Evolutionary conservation across 2,329 filamentous ascomycete genomes (phyloP).

Genomic region (Bipolaris oryzae): DNA sequence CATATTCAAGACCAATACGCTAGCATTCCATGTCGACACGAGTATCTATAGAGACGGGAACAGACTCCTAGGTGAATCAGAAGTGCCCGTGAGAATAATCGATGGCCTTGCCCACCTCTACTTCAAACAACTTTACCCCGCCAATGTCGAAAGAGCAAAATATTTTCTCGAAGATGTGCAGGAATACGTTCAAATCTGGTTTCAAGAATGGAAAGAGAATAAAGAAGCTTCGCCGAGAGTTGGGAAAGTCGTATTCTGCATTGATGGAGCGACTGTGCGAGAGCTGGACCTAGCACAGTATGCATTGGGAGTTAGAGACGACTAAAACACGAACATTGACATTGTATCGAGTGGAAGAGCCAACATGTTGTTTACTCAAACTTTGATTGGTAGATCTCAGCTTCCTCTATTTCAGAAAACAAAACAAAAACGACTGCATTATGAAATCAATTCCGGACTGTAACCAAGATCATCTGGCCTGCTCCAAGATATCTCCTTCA

Average conservation of each 20-base stretch:
- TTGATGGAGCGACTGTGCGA: neutral
- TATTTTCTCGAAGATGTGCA: neutral
- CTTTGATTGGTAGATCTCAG: too few species aligned
- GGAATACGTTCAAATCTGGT: neutral
- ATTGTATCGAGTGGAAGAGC: too few species aligned
- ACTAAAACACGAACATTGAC: too few species aligned
- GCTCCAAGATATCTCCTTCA: neutral
- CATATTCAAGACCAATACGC: slow-evolving; percentile 2
- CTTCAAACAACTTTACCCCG: slow-evolving; percentile 17
- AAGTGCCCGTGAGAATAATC: slow-evolving; percentile 19
- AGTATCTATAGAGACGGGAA: slow-evolving; percentile 7
- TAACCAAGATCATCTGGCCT: too few species aligned
- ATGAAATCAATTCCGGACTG: too few species aligned
- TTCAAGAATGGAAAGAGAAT: neutral
- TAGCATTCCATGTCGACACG: slow-evolving; percentile 17
- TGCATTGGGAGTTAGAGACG: neutral
- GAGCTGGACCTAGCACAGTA: neutral
- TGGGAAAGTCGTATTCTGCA: neutral
- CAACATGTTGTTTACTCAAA: too few species aligned
- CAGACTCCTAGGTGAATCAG: slow-evolving; percentile 7
- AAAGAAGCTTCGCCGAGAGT: neutral
- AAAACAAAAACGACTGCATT: too few species aligned
- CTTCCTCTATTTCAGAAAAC: neutral
- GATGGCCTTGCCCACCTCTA: slow-evolving; percentile 16
- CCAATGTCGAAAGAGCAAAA: neutral